Conservation (phyloP, 2,329 filamentous ascomycete species). For the Scopulariopsis brevicaulis region DNA sequence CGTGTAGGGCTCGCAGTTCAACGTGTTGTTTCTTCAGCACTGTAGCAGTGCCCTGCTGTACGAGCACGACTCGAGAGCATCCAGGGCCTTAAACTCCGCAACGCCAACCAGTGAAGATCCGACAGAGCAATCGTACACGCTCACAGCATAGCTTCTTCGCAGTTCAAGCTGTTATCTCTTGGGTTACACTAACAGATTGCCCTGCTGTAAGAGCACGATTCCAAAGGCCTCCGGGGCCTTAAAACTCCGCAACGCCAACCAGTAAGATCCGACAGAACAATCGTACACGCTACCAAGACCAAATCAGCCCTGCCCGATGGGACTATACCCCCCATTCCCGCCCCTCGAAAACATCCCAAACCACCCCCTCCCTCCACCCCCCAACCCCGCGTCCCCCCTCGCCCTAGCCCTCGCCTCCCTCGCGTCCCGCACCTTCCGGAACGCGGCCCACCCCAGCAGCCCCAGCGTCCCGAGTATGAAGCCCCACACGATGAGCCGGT, state of each 20-base stretch:
- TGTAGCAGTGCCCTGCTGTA: no score
- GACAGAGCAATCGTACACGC: not conserved
- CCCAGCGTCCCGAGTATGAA: conserved; percentile 50
- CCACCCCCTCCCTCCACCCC: not conserved
- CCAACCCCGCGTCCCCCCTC: not conserved
- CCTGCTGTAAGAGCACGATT: no score
- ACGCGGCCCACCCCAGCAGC: conserved; percentile 47
- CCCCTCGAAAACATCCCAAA: not conserved
- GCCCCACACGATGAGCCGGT: conserved; percentile 53
- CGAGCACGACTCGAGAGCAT: no score
- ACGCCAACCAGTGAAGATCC: not conserved
- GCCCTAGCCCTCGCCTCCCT: conserved; percentile 17
- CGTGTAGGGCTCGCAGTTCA: no score
- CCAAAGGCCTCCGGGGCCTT: not conserved
- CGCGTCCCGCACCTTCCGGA: conserved; percentile 34
- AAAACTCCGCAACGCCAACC: not conserved
- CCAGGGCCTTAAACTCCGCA: not conserved
- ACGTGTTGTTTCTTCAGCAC: no score
- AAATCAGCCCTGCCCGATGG: not conserved
- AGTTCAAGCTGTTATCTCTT: no score
- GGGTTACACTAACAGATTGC: no score
- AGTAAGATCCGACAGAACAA: not conserved
- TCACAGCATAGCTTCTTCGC: no score
- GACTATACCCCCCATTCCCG: not conserved
- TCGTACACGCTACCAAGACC: not conserved